Evolutionary conservation across 768 basidiomycete species (phyloP), one percentile per base, ranked within the genome.

Genomic region (Calocera cornea): DNA sequence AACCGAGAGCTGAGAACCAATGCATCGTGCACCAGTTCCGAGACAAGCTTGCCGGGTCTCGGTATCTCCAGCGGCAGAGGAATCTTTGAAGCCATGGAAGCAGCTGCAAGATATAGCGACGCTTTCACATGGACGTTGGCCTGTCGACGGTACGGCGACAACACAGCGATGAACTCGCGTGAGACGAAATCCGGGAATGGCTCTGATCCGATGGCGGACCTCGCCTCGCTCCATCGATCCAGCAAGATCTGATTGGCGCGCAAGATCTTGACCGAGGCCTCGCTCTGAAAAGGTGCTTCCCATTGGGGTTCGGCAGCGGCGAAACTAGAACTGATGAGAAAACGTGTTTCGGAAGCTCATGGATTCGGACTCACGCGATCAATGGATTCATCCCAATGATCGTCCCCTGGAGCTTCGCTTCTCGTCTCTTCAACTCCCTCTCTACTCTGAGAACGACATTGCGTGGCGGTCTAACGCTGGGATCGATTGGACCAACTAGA

Each of bases 181-280:
- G 70, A 63, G 63, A 75, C 70, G 54, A 66, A 64, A 2, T 68
- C 66, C 11, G 66, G 63, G 34, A 75, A 71, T 14, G 63, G 47
- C 44, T 71, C 54, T n/a, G 70, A 64, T 31, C 72, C 72, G 40
- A 70, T 65, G 2, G 69, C 69, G 3, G 66, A 64, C 5, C 72
- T 66, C 24, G 69, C 67, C 41, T 73, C 72, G 24, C 70, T 54
- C 63, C 71, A 64, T 14, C 72, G 68, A 34, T 73, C 74, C 24
- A 75, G 64, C n/a, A 74, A 69, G 31, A 72, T 66, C 66, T 75
- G 74, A 49, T 72, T 72, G 1, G 70, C 65, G 11, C 70, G 69
- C 34, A 75, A 68, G 36, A 74, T 66, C 16, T 64, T 50, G 10
- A 63, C 22, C 1, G 67, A 64, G 1, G 69, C 31, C 2, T 68